Percentiles rank a stretch among this genome's conserved stretches.
Conservation (phyloP, 1,284 basidiomycete genomes). For the Fomitopsis betulina region DNA sequence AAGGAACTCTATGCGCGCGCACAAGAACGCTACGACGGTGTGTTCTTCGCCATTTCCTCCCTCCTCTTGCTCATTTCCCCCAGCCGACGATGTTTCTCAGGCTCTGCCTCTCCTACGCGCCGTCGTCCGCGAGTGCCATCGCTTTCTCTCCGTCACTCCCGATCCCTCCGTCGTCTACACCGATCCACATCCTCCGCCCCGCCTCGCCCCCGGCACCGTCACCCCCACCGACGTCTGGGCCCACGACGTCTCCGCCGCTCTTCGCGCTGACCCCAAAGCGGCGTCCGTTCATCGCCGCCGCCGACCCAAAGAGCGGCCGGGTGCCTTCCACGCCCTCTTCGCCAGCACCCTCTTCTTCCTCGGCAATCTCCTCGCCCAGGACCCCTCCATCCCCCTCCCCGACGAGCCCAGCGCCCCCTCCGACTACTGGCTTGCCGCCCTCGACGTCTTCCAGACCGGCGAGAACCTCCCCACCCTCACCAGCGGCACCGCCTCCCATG, state of each 20-base stretch:
- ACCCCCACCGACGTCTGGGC: conserved; percentile 25
- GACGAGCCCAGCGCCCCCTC: conserved; percentile 49
- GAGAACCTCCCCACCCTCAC: conserved; percentile 51
- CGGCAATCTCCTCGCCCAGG: conserved; percentile 51
- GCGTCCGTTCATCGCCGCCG: conserved; percentile 16
- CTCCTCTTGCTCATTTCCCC: conserved; percentile 5
- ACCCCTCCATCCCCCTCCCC: conserved; percentile 41
- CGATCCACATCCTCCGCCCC: conserved; percentile 10
- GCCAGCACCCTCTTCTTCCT: conserved; percentile 59
- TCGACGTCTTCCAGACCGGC: conserved; percentile 64
- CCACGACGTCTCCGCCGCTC: not conserved
- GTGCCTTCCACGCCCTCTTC: conserved; percentile 59
- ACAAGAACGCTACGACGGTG: conserved; percentile 55
- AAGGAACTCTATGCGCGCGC: conserved; percentile 57
- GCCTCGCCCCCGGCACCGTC: conserved; percentile 18
- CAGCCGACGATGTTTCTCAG: conserved; percentile 43
- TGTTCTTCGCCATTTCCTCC: conserved; percentile 19
- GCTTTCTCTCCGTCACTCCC: conserved; percentile 45
- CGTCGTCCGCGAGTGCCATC: conserved; percentile 62
- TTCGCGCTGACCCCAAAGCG: not conserved
- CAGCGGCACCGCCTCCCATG: conserved; percentile 20
- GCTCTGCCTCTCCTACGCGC: conserved; percentile 53
- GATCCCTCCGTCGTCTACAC: conserved; percentile 51
- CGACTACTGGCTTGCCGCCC: conserved; percentile 57
- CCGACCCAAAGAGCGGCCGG: conserved; percentile 45